Conservation (phyloP, 1,139 yeast genomes). For the Chernovozyma aurita region DNA sequence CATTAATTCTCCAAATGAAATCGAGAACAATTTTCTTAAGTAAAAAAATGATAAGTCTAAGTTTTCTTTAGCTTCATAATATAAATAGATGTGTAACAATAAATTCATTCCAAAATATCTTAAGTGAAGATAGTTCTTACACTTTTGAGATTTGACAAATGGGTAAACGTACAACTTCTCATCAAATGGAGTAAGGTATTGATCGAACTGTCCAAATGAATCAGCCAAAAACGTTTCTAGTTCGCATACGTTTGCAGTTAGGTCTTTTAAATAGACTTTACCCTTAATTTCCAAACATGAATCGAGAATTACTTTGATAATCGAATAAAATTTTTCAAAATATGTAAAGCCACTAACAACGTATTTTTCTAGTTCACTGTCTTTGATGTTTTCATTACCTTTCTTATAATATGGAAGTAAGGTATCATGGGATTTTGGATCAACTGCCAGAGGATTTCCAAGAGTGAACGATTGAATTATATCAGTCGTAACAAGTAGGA, state of each 20-base stretch:
- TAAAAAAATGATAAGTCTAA: constrained; percentile 24
- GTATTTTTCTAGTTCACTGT: constrained; percentile 25
- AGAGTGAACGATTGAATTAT: constrained; percentile 27
- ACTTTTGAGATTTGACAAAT: constrained; percentile 29
- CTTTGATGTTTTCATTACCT: constrained; percentile 24
- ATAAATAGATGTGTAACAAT: constrained; percentile 24
- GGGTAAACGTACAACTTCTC: constrained; percentile 21
- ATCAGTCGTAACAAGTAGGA: constrained; percentile 35
- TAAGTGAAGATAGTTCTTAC: constrained; percentile 28
- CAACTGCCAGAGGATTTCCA: constrained; percentile 36
- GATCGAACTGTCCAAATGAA: constrained; percentile 19
- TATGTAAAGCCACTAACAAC: constrained; percentile 21
- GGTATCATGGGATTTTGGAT: constrained; percentile 31
- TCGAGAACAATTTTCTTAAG: constrained; percentile 23
- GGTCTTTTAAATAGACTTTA: constrained; percentile 15
- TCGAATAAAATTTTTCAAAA: constrained; percentile 20
- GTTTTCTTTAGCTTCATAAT: constrained; percentile 23
- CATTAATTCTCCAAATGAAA: constrained; percentile 22
- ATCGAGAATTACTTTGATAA: constrained; percentile 20
- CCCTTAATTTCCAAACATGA: constrained; percentile 19
- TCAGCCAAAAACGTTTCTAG: constrained; percentile 25
- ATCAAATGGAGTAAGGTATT: constrained; percentile 23
- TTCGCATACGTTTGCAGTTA: constrained; percentile 21
- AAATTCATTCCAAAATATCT: constrained; percentile 24
- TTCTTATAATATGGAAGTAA: constrained; percentile 23